Evolutionary conservation across 1,284 basidiomycete species (phyloP).

Genomic region (Cystobasidium slooffiae): DNA sequence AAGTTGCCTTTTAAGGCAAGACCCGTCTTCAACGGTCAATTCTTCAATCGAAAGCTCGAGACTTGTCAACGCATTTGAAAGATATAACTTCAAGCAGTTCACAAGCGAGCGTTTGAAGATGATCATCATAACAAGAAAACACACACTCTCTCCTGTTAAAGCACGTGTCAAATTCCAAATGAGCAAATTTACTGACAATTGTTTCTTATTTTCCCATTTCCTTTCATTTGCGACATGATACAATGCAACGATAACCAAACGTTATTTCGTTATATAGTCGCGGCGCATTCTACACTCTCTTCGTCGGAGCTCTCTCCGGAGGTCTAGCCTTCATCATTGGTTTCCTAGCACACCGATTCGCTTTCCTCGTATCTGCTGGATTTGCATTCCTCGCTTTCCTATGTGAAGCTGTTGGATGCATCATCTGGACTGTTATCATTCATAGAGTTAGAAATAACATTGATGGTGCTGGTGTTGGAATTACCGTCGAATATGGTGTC

Average conservation of each 20-base stretch:
- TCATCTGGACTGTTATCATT: slow-evolving; percentile 48
- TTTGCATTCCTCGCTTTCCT: slow-evolving; percentile 48
- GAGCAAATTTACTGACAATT: too few relatives aligned
- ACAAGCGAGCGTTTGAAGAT: too few relatives aligned
- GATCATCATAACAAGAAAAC: neutral
- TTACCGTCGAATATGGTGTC: slow-evolving; percentile 49
- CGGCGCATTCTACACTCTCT: slow-evolving; percentile 45
- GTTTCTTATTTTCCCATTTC: neutral
- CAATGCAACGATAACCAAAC: too few relatives aligned
- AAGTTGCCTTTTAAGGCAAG: slow-evolving; percentile 19
- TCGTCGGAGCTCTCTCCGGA: slow-evolving; percentile 46
- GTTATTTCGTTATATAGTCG: slow-evolving; percentile 23
- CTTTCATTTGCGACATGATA: neutral
- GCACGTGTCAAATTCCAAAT: too few relatives aligned
- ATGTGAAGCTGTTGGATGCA: slow-evolving; percentile 45
- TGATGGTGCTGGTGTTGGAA: slow-evolving; percentile 45
- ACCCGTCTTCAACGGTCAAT: neutral
- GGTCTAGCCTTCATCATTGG: slow-evolving; percentile 47
- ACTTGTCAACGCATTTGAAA: neutral
- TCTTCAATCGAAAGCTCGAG: neutral
- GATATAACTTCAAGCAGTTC: too few relatives aligned
- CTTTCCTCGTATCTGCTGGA: slow-evolving; percentile 47
- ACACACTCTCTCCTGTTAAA: neutral
- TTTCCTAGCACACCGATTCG: slow-evolving; percentile 49
- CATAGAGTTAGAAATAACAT: slow-evolving; percentile 1